These are phyloP conservation scores for Francoa sonchifolia DNA, from an alignment of 441 rosid species.

Conservation along the genomic window DNA sequence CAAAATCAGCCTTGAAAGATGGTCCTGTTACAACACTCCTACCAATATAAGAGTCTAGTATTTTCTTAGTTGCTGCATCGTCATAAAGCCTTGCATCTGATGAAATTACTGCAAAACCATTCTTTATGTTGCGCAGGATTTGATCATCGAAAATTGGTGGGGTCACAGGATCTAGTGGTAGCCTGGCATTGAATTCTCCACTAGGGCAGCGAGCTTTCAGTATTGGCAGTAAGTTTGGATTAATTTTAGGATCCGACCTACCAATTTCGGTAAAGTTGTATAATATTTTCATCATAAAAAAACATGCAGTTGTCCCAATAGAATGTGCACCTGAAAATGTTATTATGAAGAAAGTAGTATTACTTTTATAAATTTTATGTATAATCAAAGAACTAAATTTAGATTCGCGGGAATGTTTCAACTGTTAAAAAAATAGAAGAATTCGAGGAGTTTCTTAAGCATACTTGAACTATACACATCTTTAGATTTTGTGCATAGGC, in stretches of 20 bases:
- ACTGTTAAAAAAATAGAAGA: too few relatives aligned
- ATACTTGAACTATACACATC: too few relatives aligned
- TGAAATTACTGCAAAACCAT: constrained; percentile 42
- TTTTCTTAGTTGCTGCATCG: constrained; percentile 18
- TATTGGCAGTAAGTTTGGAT: constrained; percentile 23
- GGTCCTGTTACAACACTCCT: constrained; percentile 6
- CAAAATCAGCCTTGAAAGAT: constrained; percentile 40
- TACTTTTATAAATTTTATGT: too few relatives aligned
- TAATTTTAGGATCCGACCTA: constrained; percentile 40
- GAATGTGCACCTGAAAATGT: constrained; percentile 44
- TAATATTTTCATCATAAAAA: constrained; percentile 41
- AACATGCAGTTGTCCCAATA: constrained; percentile 55
- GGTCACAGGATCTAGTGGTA: constrained; percentile 41
- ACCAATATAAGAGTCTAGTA: constrained; percentile 29
- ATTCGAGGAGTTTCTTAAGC: too few relatives aligned
- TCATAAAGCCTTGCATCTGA: constrained; percentile 57
- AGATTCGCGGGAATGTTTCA: too few relatives aligned
- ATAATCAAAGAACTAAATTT: too few relatives aligned
- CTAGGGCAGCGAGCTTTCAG: constrained; percentile 38
- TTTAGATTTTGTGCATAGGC: too few relatives aligned
- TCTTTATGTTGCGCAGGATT: constrained; percentile 36
- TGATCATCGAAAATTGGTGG: constrained; percentile 31
- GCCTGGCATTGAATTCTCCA: constrained; percentile 28
- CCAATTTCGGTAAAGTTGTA: constrained; percentile 32
- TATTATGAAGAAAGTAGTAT: background rate